phyloP scores from a whole-genome alignment of 345 rosid species.

The Anacardium occidentale region DNA sequence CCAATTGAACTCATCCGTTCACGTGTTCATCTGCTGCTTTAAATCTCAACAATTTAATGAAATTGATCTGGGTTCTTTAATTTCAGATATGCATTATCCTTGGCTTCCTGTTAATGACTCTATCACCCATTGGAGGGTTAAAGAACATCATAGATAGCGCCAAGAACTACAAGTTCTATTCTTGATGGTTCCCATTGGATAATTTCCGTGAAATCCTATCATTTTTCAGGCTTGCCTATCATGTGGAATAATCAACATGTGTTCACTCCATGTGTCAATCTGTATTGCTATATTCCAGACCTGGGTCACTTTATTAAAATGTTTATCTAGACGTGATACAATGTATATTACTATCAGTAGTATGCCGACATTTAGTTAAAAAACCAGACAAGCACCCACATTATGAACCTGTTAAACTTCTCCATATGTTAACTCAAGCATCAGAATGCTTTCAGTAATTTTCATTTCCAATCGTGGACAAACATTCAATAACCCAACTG shows the following conservation, averaged over 20 bases:
- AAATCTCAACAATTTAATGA: neutral
- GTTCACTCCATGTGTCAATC: neutral
- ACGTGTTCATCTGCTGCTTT: neutral
- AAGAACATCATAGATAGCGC: constrained; percentile 60
- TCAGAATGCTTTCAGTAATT: too few relatives aligned
- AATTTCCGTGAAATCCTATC: neutral
- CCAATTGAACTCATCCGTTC: neutral
- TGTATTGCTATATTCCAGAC: neutral
- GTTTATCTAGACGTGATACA: neutral
- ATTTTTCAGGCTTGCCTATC: neutral
- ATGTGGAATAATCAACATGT: neutral
- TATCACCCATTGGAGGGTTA: constrained; percentile 81
- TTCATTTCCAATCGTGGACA: neutral
- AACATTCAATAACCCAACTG: neutral
- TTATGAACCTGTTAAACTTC: too few relatives aligned
- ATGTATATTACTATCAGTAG: too few relatives aligned
- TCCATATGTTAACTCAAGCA: too few relatives aligned
- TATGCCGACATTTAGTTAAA: too few relatives aligned
- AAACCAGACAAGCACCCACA: too few relatives aligned
- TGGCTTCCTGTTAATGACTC: constrained; percentile 54
- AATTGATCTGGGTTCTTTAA: neutral
- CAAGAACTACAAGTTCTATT: constrained; percentile 60
- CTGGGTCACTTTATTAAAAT: neutral
- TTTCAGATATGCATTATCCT: constrained; percentile 70
- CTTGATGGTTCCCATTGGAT: constrained; percentile 18